Evolutionary conservation across 176 grass and related monocot genomes (phyloP).

Genomic region (Carex kokanica): DNA sequence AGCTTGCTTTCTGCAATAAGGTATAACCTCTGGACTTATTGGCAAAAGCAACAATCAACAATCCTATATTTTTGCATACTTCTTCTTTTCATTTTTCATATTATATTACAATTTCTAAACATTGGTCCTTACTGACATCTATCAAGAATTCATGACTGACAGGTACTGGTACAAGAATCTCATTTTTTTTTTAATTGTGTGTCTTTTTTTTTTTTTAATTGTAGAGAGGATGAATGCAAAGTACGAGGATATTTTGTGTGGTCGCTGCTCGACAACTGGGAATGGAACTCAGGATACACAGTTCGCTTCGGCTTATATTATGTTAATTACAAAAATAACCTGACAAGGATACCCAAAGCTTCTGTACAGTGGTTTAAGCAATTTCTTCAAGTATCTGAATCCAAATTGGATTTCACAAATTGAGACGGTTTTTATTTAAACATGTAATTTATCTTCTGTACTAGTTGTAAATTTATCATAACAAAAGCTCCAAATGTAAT

Average conservation of each 20-base stretch:
- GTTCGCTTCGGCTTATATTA: slow-evolving; percentile 77
- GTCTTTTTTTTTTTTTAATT: neutral
- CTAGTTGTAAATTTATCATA: slow-evolving; percentile 7
- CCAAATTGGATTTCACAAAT: slow-evolving; percentile 22
- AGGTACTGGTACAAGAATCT: neutral
- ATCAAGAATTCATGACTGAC: neutral
- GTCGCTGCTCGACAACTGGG: slow-evolving; percentile 93
- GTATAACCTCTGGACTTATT: slow-evolving; percentile 29
- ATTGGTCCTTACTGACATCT: neutral
- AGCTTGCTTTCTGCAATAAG: slow-evolving; percentile 69
- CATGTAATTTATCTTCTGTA: slow-evolving; percentile 12
- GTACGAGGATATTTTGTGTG: slow-evolving; percentile 67
- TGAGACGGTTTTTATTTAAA: neutral
- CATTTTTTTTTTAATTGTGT: neutral
- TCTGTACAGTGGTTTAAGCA: slow-evolving; percentile 67
- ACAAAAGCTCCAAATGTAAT: neutral
- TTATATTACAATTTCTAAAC: neutral
- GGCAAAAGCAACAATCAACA: neutral
- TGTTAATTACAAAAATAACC: slow-evolving; percentile 69
- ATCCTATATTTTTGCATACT: neutral
- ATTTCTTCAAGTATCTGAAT: slow-evolving; percentile 35
- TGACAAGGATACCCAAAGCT: slow-evolving; percentile 73
- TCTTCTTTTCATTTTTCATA: neutral
- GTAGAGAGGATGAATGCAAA: slow-evolving; percentile 74
- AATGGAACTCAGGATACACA: slow-evolving; percentile 89